Evolutionary conservation across 169 alveolate genomes (phyloP).

Genomic region (Plasmodium inui): DNA sequence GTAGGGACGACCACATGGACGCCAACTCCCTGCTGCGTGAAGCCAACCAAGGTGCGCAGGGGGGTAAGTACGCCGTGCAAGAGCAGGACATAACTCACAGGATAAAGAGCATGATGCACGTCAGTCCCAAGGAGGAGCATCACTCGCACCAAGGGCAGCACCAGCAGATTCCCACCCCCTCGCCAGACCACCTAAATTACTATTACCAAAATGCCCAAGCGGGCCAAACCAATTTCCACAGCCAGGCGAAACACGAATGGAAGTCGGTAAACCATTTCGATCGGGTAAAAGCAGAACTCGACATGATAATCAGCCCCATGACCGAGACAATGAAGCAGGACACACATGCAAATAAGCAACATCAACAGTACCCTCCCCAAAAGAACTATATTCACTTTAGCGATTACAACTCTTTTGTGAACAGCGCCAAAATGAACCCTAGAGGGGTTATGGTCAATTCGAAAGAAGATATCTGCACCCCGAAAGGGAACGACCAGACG

Average conservation of each 20-base stretch:
- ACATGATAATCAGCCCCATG: neutral
- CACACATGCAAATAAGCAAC: neutral
- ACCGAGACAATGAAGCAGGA: neutral
- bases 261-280: neutral
- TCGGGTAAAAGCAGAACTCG: neutral
- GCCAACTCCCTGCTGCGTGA: neutral
- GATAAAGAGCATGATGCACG: neutral
- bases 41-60: neutral
- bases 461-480: neutral
- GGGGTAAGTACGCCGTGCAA: neutral
- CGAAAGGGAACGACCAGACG: neutral
- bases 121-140: conserved; percentile 11
- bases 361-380: neutral
- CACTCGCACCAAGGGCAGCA: conserved; percentile 25
- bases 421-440: neutral
- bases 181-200: conserved; percentile 42
- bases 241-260: conserved; percentile 4
- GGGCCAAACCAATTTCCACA: neutral
- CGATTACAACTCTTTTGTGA: conserved; percentile 10
- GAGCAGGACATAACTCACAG: neutral
- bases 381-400: neutral
- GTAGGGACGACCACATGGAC: neutral
- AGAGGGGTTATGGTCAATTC: neutral
- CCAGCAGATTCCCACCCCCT: neutral
- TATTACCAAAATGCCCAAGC: conserved; percentile 15